Evolutionary conservation across 2,329 filamentous ascomycete species (phyloP).

Genomic region (Talaromyces sp.): DNA sequence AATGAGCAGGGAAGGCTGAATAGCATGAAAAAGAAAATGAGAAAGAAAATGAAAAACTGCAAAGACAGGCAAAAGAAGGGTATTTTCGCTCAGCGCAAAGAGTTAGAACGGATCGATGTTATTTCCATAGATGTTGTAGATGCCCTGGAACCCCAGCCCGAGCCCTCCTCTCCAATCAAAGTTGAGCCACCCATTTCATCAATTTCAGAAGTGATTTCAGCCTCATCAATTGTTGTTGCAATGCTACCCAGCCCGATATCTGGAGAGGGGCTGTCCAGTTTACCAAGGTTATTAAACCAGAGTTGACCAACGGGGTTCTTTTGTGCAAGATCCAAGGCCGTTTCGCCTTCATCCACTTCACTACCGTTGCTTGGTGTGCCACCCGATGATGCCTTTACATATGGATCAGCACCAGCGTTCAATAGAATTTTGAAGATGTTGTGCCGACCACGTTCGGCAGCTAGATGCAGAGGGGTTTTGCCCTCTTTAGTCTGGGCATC

Average conservation of each 20-base stretch:
- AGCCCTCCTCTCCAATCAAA: slow-evolving; percentile 16
- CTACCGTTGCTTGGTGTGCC: slow-evolving; percentile 7
- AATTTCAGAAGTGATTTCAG: slow-evolving; percentile 16
- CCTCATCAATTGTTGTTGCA: slow-evolving; percentile 21
- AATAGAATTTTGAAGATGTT: slow-evolving; percentile 27
- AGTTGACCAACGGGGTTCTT: slow-evolving; percentile 26
- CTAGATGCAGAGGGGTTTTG: slow-evolving; percentile 28
- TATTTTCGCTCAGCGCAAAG: slow-evolving; percentile 5
- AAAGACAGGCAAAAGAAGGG: not conserved
- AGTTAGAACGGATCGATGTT: slow-evolving; percentile 4
- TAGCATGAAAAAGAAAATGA: not conserved
- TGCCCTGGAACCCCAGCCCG: slow-evolving; percentile 13
- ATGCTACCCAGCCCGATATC: slow-evolving; percentile 17
- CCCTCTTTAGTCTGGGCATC: slow-evolving; percentile 23
- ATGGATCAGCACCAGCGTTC: slow-evolving; percentile 28
- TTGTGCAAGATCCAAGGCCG: slow-evolving; percentile 27
- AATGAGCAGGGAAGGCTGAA: not conserved
- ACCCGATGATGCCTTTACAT: slow-evolving; percentile 19
- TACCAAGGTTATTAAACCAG: slow-evolving; percentile 27
- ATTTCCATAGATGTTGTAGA: slow-evolving; percentile 12
- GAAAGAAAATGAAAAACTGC: not conserved
- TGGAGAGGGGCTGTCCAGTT: slow-evolving; percentile 13
- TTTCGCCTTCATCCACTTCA: slow-evolving; percentile 14
- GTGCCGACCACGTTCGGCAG: slow-evolving; percentile 31
- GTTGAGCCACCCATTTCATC: slow-evolving; percentile 19